Base-by-base conservation (phyloP, 768 basidiomycete species). In the Mycena pura region DNA sequence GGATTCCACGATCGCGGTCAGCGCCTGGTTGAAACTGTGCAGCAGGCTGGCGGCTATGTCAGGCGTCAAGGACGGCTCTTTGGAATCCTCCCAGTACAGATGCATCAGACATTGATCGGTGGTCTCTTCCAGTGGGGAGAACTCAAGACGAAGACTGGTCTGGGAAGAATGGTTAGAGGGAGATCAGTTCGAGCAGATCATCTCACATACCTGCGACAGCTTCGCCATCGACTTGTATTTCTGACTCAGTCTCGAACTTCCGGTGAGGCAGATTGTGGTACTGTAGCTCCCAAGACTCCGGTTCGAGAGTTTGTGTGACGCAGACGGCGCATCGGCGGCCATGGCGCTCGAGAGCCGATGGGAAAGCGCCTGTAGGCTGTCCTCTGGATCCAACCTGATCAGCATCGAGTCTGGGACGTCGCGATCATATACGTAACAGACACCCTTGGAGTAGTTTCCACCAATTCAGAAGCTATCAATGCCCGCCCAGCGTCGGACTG, bases 91-190 rank as follows among this genome's bases (percentile, higher is more conserved):
- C 31, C 10, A 48, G 31, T 48, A 22, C 28, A 48, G 47, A 48
- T 48, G 32, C 19, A 48, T 22, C 47, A 48, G 24, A 29, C 47
- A 48, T 48, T 48, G 47, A 48, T 48, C 47, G 47, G 13, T 48
- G n/a, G 32, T 48, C 31, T 24, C 32, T 34, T 29, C 15, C 10
- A 34, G 31, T 21, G 47, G 31, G 47, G 31, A 21, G 32, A 48
- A 34, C 22, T 48, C 47, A 34, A 48, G 32, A 48, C 32, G 47
- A 48, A 48, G 47, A 48, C 47, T 48, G 32, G 47, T 48, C 47
- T 48, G 47, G 22, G 47, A 11, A 10, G 13, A 29, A 34, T n/a
- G 11, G 47, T 48, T 32, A 14, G 24, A 24, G 29, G 21, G 19
- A 48, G 21, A 22, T n/a, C 32, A 24, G 1, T 48, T 48, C 21